A percentile compares a stretch with the other conserved stretches of the same genome.
These are phyloP conservation scores for Dioszegia aurantiaca DNA, from an alignment of 768 basidiomycete genomes.

Conservation along the genomic window DNA sequence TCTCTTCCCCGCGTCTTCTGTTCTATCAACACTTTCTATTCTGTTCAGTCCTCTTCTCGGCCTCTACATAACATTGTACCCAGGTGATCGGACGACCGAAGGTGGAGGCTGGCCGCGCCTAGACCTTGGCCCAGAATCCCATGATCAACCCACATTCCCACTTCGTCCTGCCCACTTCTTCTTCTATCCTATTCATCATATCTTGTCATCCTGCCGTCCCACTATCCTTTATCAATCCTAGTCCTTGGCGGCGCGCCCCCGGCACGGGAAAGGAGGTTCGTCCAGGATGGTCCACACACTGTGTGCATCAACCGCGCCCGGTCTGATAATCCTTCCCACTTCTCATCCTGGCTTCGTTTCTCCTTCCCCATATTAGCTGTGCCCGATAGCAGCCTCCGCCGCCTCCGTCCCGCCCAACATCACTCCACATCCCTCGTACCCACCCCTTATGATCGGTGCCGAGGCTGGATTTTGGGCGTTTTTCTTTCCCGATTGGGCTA, in stretches of 20 bases:
- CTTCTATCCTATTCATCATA: background rate
- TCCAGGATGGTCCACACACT: background rate
- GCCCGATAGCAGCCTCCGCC: background rate
- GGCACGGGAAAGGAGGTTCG: background rate
- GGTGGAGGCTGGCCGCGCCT: background rate
- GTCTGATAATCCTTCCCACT: background rate
- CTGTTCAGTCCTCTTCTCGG: background rate
- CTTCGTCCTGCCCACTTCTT: background rate
- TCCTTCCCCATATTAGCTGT: background rate
- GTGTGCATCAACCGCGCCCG: background rate
- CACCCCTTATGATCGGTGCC: background rate
- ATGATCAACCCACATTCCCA: background rate
- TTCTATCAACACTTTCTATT: too few relatives aligned
- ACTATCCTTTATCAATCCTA: background rate
- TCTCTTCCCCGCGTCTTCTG: too few relatives aligned
- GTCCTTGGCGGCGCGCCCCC: too few relatives aligned
- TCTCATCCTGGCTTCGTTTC: background rate
- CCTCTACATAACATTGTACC: background rate
- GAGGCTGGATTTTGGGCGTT: background rate
- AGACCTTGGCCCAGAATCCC: background rate
- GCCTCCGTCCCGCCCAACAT: background rate
- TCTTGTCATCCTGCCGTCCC: background rate
- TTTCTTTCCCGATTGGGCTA: conserved; percentile 11
- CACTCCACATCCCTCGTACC: background rate
- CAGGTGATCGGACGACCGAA: background rate